These are phyloP conservation scores for Dactylellina leptospora DNA, from an alignment of 2,329 filamentous ascomycete genomes.

Conservation along the genomic window DNA sequence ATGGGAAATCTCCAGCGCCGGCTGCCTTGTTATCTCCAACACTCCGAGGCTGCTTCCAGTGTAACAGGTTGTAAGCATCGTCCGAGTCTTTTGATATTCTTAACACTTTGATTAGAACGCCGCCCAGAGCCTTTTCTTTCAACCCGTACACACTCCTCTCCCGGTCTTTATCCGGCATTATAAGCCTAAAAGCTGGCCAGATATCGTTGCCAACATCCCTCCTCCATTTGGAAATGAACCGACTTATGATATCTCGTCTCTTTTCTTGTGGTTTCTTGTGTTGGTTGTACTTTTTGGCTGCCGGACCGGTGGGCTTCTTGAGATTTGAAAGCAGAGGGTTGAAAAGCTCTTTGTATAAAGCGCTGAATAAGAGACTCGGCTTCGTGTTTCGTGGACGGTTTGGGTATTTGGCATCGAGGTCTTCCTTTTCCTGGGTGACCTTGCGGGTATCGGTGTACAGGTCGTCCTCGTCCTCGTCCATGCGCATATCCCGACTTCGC, in stretches of 20 bases:
- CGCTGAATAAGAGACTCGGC: conserved; percentile 79
- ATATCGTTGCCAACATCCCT: conserved; percentile 89
- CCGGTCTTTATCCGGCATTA: conserved; percentile 85
- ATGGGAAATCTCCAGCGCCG: conserved; percentile 89
- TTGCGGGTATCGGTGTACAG: conserved; percentile 54
- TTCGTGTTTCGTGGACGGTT: conserved; percentile 81
- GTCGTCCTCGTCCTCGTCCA: conserved; percentile 44
- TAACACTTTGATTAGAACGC: conserved; percentile 88
- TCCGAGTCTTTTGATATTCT: conserved; percentile 91
- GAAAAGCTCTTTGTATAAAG: conserved; percentile 80
- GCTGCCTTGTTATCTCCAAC: conserved; percentile 40
- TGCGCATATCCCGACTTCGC: conserved; percentile 37
- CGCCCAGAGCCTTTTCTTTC: conserved; percentile 90
- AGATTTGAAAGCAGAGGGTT: conserved; percentile 81
- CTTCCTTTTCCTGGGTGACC: conserved; percentile 50
- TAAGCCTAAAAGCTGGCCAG: conserved; percentile 89
- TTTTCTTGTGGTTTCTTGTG: conserved; percentile 70
- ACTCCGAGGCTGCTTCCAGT: conserved; percentile 90
- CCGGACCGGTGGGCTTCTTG: conserved; percentile 71
- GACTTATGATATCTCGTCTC: conserved; percentile 79
- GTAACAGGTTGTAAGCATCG: conserved; percentile 82
- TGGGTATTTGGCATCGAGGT: conserved; percentile 71
- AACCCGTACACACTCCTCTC: conserved; percentile 89
- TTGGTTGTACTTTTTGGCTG: conserved; percentile 66
- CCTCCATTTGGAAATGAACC: conserved; percentile 87